These are phyloP conservation scores for Psilocybe mexicana DNA, from an alignment of 1,284 basidiomycete genomes.

Conservation along the genomic window DNA sequence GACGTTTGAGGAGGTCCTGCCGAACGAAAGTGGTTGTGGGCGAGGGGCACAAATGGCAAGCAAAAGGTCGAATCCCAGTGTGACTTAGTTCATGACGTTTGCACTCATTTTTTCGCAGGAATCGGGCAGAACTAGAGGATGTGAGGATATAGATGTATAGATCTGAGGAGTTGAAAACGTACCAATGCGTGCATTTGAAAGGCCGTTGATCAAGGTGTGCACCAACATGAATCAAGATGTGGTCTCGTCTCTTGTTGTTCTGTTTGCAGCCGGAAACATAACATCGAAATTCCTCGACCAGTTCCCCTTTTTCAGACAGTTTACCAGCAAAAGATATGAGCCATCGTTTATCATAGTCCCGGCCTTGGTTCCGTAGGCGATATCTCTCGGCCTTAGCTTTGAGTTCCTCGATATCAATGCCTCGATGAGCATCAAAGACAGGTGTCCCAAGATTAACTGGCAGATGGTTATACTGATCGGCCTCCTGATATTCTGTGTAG, in stretches of 20 bases:
- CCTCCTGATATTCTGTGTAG: slow-evolving; percentile 14
- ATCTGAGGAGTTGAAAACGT: slow-evolving; percentile 21
- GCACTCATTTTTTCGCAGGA: slow-evolving; percentile 73
- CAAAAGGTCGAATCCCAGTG: slow-evolving; percentile 54
- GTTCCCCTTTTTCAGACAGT: slow-evolving; percentile 54
- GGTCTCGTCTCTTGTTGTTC: slow-evolving; percentile 66
- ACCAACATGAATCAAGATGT: slow-evolving; percentile 70
- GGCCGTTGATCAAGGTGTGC: slow-evolving; percentile 68
- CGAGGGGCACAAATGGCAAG: slow-evolving; percentile 51
- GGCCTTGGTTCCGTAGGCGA: slow-evolving; percentile 48
- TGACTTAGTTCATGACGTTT: slow-evolving; percentile 71
- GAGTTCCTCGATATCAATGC: slow-evolving; percentile 54
- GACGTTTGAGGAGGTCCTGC: slow-evolving; percentile 64
- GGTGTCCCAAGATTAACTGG: slow-evolving; percentile 43
- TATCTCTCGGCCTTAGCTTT: slow-evolving; percentile 54
- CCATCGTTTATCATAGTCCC: slow-evolving; percentile 62
- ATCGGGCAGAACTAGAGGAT: slow-evolving; percentile 50
- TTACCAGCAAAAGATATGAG: slow-evolving; percentile 65
- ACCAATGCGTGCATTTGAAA: slow-evolving; percentile 63
- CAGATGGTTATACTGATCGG: slow-evolving; percentile 12
- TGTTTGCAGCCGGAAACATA: slow-evolving; percentile 64
- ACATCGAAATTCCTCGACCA: slow-evolving; percentile 61
- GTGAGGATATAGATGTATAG: neutral
- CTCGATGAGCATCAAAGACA: slow-evolving; percentile 58
- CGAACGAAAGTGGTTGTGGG: slow-evolving; percentile 55